Base-by-base conservation (phyloP, 805 yeast genomes). In the Lipomyces yamadae region DNA sequence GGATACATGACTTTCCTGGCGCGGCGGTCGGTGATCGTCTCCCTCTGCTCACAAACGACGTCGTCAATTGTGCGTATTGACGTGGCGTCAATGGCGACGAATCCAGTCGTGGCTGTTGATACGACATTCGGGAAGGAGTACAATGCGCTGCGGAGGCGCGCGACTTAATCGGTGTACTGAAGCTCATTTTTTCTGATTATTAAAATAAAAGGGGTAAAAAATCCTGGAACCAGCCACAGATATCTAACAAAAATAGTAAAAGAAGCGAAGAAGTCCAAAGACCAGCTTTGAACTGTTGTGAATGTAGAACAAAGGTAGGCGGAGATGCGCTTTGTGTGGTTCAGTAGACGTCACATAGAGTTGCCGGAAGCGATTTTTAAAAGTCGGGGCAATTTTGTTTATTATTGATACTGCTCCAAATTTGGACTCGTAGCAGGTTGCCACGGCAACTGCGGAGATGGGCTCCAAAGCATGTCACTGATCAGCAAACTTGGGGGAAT, bases 131-230 rank as follows among this genome's bases (percentile, higher is more conserved):
- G 64, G 37, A 64, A 59, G 71, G 73, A 66, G 62, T 63, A 70
- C 69, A 67, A 56, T n/a, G 63, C 59, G 11, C 65, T 59, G 63
- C 67, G 59, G 63, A 64, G 37, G 53, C 54, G 50, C 67, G 62
- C 30, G 72, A 68, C 65, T 72, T 70, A 34, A 67, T 63, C 6
- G 74, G 75, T 10, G 76, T 70, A 50, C 66, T 60, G 54, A 70
- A 64, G 50, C 55, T 64, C 72, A 70, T 71, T 53, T 24, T n/a
- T 6, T 33, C 5, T 18, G 3, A 5, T n/a, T n/a, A 13, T 33
- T 13, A 39, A 32, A 30, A 29, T 53, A 2, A 33, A 2, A 35
- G 30, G 10, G 45, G n/a, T 11, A 39, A 30, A 29, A 33, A 52
- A 35, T 45, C 45, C 57, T 54, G 62, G 69, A 67, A 39, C 70